Base-by-base conservation (phyloP, 805 yeast genomes). In the Spathaspora girioi region DNA sequence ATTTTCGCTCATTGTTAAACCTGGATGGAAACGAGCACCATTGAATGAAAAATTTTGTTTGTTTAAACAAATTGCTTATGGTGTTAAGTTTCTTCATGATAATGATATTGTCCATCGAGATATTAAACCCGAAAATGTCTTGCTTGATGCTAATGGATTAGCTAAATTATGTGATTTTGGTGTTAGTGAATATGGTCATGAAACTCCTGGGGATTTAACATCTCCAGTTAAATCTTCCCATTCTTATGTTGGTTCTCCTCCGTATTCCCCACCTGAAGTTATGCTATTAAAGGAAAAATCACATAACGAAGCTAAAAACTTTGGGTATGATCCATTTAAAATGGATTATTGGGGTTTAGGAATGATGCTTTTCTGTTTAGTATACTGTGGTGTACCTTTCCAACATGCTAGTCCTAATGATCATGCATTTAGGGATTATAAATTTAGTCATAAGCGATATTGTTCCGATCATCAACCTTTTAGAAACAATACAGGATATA, bases 201-300 rank as follows among this genome's bases (percentile, higher is more conserved):
- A 68, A 48, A 71, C 65, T 18, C 80, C 79, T 1, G 77, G 79
- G 1, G 80, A 86, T 64, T 68, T 78, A 18, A 57, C 64, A 0
- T 73, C 81, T 20, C 70, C 73, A 2, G 55, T 78, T 11, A 67
- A 66, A 47, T 45, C 60, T 31, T 66, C 77, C 57, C 70, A 77
- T 42, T 70, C 81, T 1, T 78, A 79, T 63, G 86, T 86, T 43
- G 94, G 96, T 1, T 86, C 92, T 0, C 89, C 94, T 3, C 94
- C 94, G 1, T 87, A 86, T 65, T 81, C 86, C 11, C 83, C 93
- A 4, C 94, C 96, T 1, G 94, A 87, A 66, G 88, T 86, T 14
- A 78, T 82, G 79, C 63, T 69, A 26, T 70, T 80, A 55, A 75
- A 73, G 53, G 78, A 70, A 38, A 48, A 66, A 52, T 59, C 69